These are phyloP conservation scores for Synchytrium microbalum DNA, from an alignment of 371 early-diverging fungal species.

Conservation along the genomic window DNA sequence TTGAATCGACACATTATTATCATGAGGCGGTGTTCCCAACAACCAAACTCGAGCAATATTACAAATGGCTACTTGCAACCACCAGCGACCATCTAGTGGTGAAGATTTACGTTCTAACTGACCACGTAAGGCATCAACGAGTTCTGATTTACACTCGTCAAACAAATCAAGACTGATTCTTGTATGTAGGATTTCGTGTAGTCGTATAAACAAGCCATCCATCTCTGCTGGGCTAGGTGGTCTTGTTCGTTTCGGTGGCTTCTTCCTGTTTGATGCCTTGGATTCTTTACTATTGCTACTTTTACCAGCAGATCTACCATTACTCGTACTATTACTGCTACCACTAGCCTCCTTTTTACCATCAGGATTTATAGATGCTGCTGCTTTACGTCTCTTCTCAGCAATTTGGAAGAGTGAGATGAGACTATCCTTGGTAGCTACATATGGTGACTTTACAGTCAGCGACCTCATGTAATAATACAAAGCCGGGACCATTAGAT, in stretches of 20 bases:
- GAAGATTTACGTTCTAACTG: background rate
- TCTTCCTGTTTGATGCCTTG: background rate
- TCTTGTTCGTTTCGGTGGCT: background rate
- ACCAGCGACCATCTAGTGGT: background rate
- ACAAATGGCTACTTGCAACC: background rate
- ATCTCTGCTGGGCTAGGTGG: background rate
- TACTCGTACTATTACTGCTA: background rate
- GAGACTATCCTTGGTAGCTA: background rate
- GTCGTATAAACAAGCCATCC: background rate
- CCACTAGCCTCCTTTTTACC: background rate
- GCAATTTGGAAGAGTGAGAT: background rate
- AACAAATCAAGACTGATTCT: background rate
- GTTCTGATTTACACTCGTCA: background rate
- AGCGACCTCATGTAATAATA: background rate
- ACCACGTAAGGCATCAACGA: background rate
- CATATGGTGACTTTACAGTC: background rate
- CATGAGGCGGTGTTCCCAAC: background rate
- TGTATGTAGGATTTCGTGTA: background rate
- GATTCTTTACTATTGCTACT: too few relatives aligned
- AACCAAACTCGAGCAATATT: background rate
- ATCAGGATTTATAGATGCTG: background rate
- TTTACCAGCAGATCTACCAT: background rate
- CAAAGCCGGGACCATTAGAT: background rate
- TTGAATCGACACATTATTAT: background rate
- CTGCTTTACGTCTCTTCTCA: background rate